Evolutionary conservation across 371 early-diverging fungal genomes (phyloP).

Genomic region (Apophysomyces ossiformis): DNA sequence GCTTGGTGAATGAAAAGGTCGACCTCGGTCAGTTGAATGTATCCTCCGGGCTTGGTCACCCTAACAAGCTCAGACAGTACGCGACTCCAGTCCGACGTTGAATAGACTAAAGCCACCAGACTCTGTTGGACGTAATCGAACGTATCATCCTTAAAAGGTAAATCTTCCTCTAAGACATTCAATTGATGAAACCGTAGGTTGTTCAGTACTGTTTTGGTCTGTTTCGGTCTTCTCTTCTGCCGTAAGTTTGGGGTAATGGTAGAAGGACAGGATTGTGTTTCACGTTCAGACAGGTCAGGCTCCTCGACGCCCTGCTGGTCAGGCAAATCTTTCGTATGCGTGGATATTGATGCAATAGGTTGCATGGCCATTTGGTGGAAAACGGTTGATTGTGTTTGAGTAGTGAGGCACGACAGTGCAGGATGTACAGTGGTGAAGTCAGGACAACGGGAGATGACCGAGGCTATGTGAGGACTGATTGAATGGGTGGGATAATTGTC

Average conservation of each 20-base stretch:
- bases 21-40: conserved; percentile 18
- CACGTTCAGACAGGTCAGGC: background rate
- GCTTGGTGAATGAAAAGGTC: conserved; percentile 11
- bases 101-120: conserved; percentile 22
- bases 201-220: conserved; percentile 13
- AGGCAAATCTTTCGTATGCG: background rate
- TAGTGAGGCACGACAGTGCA: conserved; percentile 1
- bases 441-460: conserved; percentile 7
- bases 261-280: conserved; percentile 2
- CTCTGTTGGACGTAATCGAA: conserved; percentile 33
- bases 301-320: background rate
- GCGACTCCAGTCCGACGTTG: conserved; percentile 21
- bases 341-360: background rate
- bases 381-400: conserved; percentile 1
- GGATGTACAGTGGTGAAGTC: conserved; percentile 33
- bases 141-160: conserved; percentile 26
- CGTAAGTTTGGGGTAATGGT: background rate
- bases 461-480: background rate
- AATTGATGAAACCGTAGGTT: conserved; percentile 36
- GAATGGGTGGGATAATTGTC: background rate
- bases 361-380: background rate
- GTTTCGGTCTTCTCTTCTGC: background rate
- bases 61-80: conserved; percentile 27
- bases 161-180: conserved; percentile 19
- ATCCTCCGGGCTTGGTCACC: conserved; percentile 33